Conservation (phyloP, 2,329 filamentous ascomycete genomes). For the Plenodomus tracheiphilus region DNA sequence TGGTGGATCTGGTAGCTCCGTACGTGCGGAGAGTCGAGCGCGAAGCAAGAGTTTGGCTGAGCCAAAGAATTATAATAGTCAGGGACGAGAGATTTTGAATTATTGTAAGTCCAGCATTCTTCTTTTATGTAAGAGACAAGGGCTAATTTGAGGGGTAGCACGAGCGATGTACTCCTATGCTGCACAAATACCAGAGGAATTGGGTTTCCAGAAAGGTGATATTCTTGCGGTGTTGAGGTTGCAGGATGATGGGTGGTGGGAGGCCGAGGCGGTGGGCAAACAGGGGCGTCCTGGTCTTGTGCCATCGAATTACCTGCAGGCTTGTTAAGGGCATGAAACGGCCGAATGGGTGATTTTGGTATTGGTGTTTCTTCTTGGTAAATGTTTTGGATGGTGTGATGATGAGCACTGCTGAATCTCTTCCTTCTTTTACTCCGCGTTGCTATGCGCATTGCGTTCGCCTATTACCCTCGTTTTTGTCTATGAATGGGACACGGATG, state of each 20-base stretch:
- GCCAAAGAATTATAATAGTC: constrained; percentile 78
- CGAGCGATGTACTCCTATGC: constrained; percentile 93
- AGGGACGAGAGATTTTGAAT: constrained; percentile 86
- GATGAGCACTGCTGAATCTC: no score
- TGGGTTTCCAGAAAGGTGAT: constrained; percentile 91
- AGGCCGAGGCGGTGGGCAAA: constrained; percentile 83
- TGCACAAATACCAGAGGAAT: constrained; percentile 91
- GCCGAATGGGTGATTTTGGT: no score
- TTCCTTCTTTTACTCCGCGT: no score
- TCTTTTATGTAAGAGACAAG: no score
- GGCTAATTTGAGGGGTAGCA: constrained; percentile 58
- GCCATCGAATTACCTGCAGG: constrained; percentile 69
- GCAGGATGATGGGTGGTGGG: constrained; percentile 99
- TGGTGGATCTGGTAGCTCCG: constrained; percentile 24
- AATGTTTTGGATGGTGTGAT: no score
- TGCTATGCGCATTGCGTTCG: no score
- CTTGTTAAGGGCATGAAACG: constrained; percentile 45
- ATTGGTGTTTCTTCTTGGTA: no score
- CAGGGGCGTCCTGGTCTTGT: constrained; percentile 61
- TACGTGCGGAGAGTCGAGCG: constrained; percentile 49
- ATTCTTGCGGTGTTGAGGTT: constrained; percentile 83
- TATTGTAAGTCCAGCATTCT: constrained; percentile 97
- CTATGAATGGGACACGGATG: no score
- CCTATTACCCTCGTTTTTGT: no score
- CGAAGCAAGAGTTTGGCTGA: constrained; percentile 87